Conservation (phyloP, 805 yeast species). For the Saccharomycopsis sp. region DNA sequence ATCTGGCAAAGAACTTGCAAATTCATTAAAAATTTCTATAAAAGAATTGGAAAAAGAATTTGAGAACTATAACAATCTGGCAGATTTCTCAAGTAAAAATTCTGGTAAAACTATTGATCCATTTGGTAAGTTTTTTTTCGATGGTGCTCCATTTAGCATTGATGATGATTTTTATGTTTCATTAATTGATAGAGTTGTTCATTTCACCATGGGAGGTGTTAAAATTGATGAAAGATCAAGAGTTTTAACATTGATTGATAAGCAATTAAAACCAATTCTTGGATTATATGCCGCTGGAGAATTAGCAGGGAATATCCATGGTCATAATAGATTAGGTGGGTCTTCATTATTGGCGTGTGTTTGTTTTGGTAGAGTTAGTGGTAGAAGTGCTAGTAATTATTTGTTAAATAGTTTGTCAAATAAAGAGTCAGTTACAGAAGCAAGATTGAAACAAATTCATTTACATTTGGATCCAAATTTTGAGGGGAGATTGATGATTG, state of each 20-base stretch:
- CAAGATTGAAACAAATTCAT: constrained; percentile 32
- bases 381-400: constrained; percentile 28
- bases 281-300: constrained; percentile 50
- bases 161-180: constrained; percentile 37
- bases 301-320: constrained; percentile 50
- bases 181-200: constrained; percentile 45
- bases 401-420: constrained; percentile 25
- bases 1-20: constrained; percentile 33
- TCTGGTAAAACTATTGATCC: constrained; percentile 25
- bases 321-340: constrained; percentile 45
- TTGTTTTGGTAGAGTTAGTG: constrained; percentile 38
- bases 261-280: constrained; percentile 24
- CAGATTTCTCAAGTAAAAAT: constrained; percentile 19
- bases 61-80: constrained; percentile 31
- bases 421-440: constrained; percentile 17
- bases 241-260: constrained; percentile 25
- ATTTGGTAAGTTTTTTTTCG: constrained; percentile 39
- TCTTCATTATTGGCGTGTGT: constrained; percentile 46
- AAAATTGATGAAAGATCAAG: constrained; percentile 38
- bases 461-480: constrained; percentile 34
- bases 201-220: constrained; percentile 63
- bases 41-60: constrained; percentile 27
- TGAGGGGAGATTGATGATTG: constrained; percentile 28
- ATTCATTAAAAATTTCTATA: constrained; percentile 29
- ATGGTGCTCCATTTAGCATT: constrained; percentile 34